Evolutionary conservation across 2,329 filamentous ascomycete genomes (phyloP), one percentile per base, ranked within the genome.

Genomic region (Xylaria sp.): DNA sequence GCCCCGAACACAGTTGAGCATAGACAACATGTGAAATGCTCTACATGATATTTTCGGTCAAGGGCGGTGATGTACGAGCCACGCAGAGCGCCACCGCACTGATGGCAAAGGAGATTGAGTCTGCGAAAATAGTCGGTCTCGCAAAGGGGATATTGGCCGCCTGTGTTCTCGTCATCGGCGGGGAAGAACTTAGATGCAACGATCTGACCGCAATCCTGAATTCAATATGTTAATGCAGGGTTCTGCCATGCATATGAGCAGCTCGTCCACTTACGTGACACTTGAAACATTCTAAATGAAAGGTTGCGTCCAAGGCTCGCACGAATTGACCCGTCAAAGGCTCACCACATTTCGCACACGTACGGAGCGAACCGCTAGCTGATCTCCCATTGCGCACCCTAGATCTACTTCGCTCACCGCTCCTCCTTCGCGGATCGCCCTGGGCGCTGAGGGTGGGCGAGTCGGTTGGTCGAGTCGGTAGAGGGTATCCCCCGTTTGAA

Each of bases 161-260:
- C 88, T 50, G 93, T 94, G 74, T 94, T 90, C 76, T 97, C 94
- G 75, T 97, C 93, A 74, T 97, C 94, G 8, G 97, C 93, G 1
- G 96, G 96, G 81, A 99, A 99, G 87, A 99, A 99, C 78, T 99
- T 99, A 62, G 95, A 98, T 51, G 96, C 96, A 46, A 99, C 96
- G 70, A 98, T 97, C 81, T 97, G 92, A 74, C 93, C 94, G 78
- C 96, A 99, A 80, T 99, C 96, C 95, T 98, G 79, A 55, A 65
- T 67, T 58, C 68, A 63, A 67, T 46, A 18, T 46, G 51, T 72
- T 65, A 72, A 59, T 69, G 44, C 32, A 46, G 58, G 28, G 51
- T 28, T 44, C 51, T 59, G 46, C 23, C 48, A 60, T 48, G 51
- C 34, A 32, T 7, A 50, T 20, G 55, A 52, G n/a, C 20, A 62